Evolutionary conservation across 129 eudicot genomes (phyloP), one percentile per base, ranked within the genome.

Genomic region (Rutidosis leptorrhynchoides): DNA sequence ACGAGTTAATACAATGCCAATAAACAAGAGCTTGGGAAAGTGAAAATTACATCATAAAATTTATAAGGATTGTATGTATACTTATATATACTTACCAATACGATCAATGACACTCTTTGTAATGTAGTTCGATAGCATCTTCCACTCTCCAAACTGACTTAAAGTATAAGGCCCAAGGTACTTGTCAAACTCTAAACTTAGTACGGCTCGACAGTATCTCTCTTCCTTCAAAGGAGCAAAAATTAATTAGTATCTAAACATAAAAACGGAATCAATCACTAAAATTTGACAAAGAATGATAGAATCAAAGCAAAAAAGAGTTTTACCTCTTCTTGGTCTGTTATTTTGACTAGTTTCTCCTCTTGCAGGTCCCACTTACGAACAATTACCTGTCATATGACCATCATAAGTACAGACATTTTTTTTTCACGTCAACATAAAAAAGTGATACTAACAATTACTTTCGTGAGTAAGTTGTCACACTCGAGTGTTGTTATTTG

Each of bases 151-250:
- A 66, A 70, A 88, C 33, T 78, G 87, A 67, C 62, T 79, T 73
- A 85, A 57, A 35, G 85, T 67, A 69, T 88, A 88, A 58, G 96
- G 96, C 51, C 96, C 98, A 27, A 92, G 92, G 55, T 83, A 83
- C 73, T 72, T 80, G 72, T 93, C 98, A 68, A 93, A 93, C 79
- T 88, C 96, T 62, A 93, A 12, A 29, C 69, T 68, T 64, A 62
- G 77, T 69, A 93, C 98, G 52, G 95, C 96, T 76, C 71, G 81
- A 64, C 75, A 45, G 68, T 81, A 93, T 79, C 96, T 82, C 76
- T 85, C 92, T 80, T 84, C 98, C 98, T 93, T 72, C 15, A 71
- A 32, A 10, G 54, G 51, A 77, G 40, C 24, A 65, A 14, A 68
- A 35, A 74, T 24, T 17, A 58, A 45, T 24, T 17, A 58, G 33